phyloP scores from a whole-genome alignment of 2,329 filamentous ascomycete genomes.

The Claviceps pusilla region DNA sequence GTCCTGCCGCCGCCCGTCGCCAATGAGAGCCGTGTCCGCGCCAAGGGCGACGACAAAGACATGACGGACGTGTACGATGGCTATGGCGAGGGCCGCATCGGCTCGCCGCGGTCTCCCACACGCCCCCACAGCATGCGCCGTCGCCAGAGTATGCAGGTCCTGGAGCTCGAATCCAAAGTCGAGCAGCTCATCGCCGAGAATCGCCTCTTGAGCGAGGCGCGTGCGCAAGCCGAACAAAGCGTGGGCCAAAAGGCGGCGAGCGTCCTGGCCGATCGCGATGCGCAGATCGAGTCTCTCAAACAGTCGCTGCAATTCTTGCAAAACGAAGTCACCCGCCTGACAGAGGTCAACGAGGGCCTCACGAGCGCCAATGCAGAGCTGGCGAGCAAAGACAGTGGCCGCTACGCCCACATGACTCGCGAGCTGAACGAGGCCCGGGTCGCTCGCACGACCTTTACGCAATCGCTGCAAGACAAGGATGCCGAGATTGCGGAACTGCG shows the following conservation, averaged over 20 bases:
- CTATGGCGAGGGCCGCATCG: constrained; percentile 73
- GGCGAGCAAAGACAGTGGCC: constrained; percentile 58
- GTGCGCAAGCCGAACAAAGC: constrained; percentile 51
- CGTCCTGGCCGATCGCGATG: constrained; percentile 66
- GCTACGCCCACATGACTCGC: constrained; percentile 48
- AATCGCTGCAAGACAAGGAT: constrained; percentile 65
- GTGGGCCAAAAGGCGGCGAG: constrained; percentile 51
- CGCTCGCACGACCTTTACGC: constrained; percentile 46
- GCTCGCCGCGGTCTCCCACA: constrained; percentile 81
- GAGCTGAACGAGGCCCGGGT: constrained; percentile 55
- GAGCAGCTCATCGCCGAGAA: constrained; percentile 82
- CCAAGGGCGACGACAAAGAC: constrained; percentile 37
- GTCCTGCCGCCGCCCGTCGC: constrained; percentile 48
- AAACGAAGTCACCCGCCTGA: constrained; percentile 65
- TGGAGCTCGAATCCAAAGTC: constrained; percentile 76
- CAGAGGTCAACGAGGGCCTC: constrained; percentile 69
- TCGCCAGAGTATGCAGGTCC: constrained; percentile 91
- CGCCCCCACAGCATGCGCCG: constrained; percentile 91
- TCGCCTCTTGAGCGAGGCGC: constrained; percentile 58
- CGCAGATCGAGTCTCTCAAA: constrained; percentile 70
- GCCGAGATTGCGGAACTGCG: constrained; percentile 66
- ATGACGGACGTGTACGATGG: constrained; percentile 95
- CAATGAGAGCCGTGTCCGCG: constrained; percentile 74
- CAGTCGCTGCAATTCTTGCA: constrained; percentile 66
- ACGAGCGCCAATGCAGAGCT: constrained; percentile 64